Base-by-base conservation (phyloP, 2,329 filamentous ascomycete species). In the Aspergillus pseudoviridinutans region DNA sequence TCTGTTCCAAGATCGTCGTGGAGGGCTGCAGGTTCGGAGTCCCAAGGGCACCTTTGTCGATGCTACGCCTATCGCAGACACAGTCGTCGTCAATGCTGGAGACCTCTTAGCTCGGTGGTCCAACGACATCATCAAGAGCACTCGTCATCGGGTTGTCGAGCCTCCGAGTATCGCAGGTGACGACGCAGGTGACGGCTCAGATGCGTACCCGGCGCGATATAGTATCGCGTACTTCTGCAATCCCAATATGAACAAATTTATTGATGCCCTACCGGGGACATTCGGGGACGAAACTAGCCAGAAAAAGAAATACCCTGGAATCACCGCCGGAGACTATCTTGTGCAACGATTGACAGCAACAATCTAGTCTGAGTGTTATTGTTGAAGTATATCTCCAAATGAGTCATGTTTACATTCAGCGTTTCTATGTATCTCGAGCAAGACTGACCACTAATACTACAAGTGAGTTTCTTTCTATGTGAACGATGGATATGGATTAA, bases 161-260 rank as follows among this genome's bases (percentile, higher is more conserved):
- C 92, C 92, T 1, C 89, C 90, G 17, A 81, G 80, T 3, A 78
- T 77, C 3, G 77, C 76, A 7, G 72, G 71, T 3, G 81, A 64
- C 14, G 60, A 61, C 3, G 17, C 22, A 5, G 50, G 80, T 17
- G 76, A 79, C 42, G 60, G 66, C 4, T 65, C 67, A 1, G 73
- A 74, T 25, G 65, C 68, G 20, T 88, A 95, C 72, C 91, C 91
- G 1, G 81, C 91, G 0, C 81, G 89, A 42, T 97, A 97, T 70
- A 93, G 89, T 66, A 88, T 97, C 69, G 92, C 92, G 66, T 97
- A 95, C 76, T 95, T 96, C 71, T 95, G 91, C 79, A 93, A 95
- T 65, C 91, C 91, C 8, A 92, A 95, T 69, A 88, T 85, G 70
- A 84, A 89, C 59, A 84, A 82, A 64, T 78, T 83, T 55, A 95